phyloP scores from a whole-genome alignment of 495 filamentous ascomycete genomes.

The Penicillium malachiteum region DNA sequence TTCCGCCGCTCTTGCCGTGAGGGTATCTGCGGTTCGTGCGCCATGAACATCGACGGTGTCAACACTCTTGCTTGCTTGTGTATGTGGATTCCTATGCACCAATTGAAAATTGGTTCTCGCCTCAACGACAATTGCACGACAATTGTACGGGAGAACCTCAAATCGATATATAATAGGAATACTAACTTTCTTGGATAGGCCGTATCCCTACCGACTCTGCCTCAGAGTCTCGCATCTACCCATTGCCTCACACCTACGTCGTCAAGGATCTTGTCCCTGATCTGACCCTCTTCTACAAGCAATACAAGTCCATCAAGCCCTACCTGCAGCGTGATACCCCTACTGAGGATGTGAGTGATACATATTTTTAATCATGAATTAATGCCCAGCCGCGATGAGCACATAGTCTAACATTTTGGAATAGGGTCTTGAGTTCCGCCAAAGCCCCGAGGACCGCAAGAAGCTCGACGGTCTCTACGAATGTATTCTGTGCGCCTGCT shows the following conservation, averaged over 20 bases:
- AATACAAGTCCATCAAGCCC: slow-evolving; percentile 99
- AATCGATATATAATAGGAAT: background rate
- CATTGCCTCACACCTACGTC: slow-evolving; percentile 96
- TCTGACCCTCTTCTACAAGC: slow-evolving; percentile 98
- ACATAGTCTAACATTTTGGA: too few species aligned
- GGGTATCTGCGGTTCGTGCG: slow-evolving; percentile 97
- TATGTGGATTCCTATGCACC: slow-evolving; percentile 50
- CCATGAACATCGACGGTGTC: slow-evolving; percentile 98
- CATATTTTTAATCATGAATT: background rate
- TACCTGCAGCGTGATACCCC: slow-evolving; percentile 88
- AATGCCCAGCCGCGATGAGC: too few species aligned
- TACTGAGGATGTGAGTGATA: slow-evolving; percentile 64
- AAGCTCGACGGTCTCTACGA: slow-evolving; percentile 99
- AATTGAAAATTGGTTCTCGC: background rate
- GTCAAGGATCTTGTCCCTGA: slow-evolving; percentile 99
- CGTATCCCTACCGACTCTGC: slow-evolving; percentile 83
- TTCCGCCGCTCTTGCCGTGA: slow-evolving; percentile 94
- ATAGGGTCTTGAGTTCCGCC: slow-evolving; percentile 84
- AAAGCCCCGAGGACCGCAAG: slow-evolving; percentile 83
- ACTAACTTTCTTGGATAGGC: slow-evolving; percentile 53
- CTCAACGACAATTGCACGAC: background rate
- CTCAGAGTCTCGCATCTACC: slow-evolving; percentile 92
- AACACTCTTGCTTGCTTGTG: slow-evolving; percentile 97
- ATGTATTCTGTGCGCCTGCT: slow-evolving; percentile 99
- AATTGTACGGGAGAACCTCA: background rate